phyloP scores from a whole-genome alignment of 805 yeast genomes.

The Metschnikowia sp. region DNA sequence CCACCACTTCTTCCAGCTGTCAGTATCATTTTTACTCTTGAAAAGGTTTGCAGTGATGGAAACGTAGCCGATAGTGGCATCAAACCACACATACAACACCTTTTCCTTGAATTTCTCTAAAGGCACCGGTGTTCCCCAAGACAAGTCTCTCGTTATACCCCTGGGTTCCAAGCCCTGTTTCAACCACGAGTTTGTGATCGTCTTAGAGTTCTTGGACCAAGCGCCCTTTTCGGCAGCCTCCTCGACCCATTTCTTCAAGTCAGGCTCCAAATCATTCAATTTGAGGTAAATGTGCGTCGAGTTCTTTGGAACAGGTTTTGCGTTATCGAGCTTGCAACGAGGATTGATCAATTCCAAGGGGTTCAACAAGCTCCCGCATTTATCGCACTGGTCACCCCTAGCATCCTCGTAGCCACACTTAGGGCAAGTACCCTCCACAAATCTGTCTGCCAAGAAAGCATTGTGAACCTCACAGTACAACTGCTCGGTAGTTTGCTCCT shows the following conservation, averaged over 20 bases:
- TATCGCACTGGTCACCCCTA: constrained; percentile 98
- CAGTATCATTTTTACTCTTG: constrained; percentile 42
- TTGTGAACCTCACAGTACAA: constrained; percentile 87
- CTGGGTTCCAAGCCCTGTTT: constrained; percentile 90
- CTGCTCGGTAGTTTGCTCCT: constrained; percentile 85
- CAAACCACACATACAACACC: constrained; percentile 98
- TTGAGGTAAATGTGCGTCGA: constrained; percentile 85
- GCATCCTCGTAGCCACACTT: constrained; percentile 95
- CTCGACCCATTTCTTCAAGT: constrained; percentile 67
- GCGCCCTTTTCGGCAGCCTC: constrained; percentile 66
- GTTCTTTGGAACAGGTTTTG: constrained; percentile 73
- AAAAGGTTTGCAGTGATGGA: constrained; percentile 92
- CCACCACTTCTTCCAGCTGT: constrained; percentile 92
- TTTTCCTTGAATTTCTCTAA: constrained; percentile 79
- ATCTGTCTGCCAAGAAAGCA: constrained; percentile 92
- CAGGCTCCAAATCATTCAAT: constrained; percentile 79
- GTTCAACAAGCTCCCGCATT: constrained; percentile 84
- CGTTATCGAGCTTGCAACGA: constrained; percentile 87
- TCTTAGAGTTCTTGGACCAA: constrained; percentile 90
- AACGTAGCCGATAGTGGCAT: constrained; percentile 95
- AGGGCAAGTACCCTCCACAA: constrained; percentile 97
- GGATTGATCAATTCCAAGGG: constrained; percentile 94
- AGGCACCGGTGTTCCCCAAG: constrained; percentile 99
- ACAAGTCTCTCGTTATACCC: constrained; percentile 94
- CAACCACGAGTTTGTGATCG: constrained; percentile 90